These are phyloP conservation scores for Pestalotiopsis sp. DNA, from an alignment of 2,329 filamentous ascomycete genomes.

Conservation along the genomic window DNA sequence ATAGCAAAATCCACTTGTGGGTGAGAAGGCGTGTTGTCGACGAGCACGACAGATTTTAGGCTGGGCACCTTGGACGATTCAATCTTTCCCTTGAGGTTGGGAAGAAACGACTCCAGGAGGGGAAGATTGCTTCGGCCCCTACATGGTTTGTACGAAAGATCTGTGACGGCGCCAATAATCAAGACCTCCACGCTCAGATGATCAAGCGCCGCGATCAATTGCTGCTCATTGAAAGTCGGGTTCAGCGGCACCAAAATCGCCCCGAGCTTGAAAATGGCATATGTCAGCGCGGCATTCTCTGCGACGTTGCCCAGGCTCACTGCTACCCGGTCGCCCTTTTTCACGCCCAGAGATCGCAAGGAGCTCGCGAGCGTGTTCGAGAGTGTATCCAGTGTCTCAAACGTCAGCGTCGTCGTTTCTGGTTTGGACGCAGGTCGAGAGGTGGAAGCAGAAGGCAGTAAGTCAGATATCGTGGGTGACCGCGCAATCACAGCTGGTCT, in stretches of 20 bases:
- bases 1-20: slow-evolving; percentile 46
- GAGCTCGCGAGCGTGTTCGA: slow-evolving; percentile 79
- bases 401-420: slow-evolving; percentile 72
- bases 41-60: slow-evolving; percentile 70
- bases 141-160: slow-evolving; percentile 69
- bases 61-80: slow-evolving; percentile 63
- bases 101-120: slow-evolving; percentile 49
- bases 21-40: slow-evolving; percentile 72
- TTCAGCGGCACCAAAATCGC: slow-evolving; percentile 93
- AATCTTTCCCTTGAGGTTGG: slow-evolving; percentile 39
- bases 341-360: slow-evolving; percentile 70
- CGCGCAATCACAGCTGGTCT: slow-evolving; percentile 60
- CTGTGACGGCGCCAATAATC: slow-evolving; percentile 85
- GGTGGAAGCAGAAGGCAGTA: slow-evolving; percentile 20
- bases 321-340: slow-evolving; percentile 82
- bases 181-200: slow-evolving; percentile 76
- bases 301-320: slow-evolving; percentile 84
- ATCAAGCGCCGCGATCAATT: slow-evolving; percentile 76
- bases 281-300: slow-evolving; percentile 83
- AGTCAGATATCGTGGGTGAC: slow-evolving; percentile 36
- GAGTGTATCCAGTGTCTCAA: slow-evolving; percentile 71
- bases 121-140: slow-evolving; percentile 55
- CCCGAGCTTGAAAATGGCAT: slow-evolving; percentile 93
- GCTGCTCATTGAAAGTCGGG: slow-evolving; percentile 79
- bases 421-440: slow-evolving; percentile 54